Evolutionary conservation across 2,329 filamentous ascomycete genomes (phyloP).

Genomic region (Lasiodiplodia theobromae): DNA sequence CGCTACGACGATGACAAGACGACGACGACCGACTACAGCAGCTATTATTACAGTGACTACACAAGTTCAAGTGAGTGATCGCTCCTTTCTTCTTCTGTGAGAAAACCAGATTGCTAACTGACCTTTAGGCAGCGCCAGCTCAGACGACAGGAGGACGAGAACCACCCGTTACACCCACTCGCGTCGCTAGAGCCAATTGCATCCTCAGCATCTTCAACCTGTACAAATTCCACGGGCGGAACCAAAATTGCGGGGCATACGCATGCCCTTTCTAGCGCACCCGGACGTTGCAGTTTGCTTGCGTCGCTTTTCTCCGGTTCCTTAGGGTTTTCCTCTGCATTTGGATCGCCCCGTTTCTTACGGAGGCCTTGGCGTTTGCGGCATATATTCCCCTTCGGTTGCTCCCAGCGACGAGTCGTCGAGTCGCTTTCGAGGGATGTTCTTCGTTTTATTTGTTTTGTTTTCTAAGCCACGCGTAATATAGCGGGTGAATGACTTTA

Average conservation of each 20-base stretch:
- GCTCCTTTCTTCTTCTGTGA: neutral
- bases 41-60: slow-evolving; percentile 54
- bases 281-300: slow-evolving; percentile 4
- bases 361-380: slow-evolving; percentile 16
- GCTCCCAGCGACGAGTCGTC: neutral
- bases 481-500: neutral
- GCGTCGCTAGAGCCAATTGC: slow-evolving; percentile 6
- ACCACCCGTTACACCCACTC: slow-evolving; percentile 46
- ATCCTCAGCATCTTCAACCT: neutral
- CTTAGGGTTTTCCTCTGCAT: slow-evolving; percentile 11
- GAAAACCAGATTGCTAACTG: slow-evolving; percentile 34
- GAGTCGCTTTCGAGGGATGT: slow-evolving; percentile 1
- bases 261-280: neutral
- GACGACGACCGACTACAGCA: slow-evolving; percentile 42
- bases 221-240: slow-evolving; percentile 19
- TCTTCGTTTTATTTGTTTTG: neutral
- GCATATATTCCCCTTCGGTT: slow-evolving; percentile 8
- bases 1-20: slow-evolving; percentile 52
- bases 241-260: slow-evolving; percentile 2
- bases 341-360: slow-evolving; percentile 9
- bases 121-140: slow-evolving; percentile 52
- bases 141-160: slow-evolving; percentile 49
- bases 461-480: slow-evolving; percentile 21
- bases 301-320: neutral
- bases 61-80: slow-evolving; percentile 55